Evolutionary conservation across 2,329 filamentous ascomycete species (phyloP), one percentile per base, ranked within the genome.

Genomic region (Aspergillus sp.): DNA sequence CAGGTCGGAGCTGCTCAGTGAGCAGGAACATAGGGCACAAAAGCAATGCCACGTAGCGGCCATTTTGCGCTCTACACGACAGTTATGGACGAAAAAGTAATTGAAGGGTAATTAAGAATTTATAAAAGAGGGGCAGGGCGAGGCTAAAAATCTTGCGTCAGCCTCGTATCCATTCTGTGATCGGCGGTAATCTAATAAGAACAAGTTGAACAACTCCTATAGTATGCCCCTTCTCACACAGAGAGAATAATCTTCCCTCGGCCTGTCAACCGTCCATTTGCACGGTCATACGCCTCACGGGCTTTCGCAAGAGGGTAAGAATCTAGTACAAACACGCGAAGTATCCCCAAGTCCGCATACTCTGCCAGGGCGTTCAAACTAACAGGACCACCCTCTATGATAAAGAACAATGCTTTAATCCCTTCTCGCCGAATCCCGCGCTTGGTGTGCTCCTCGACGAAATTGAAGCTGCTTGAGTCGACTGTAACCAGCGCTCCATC

Each of bases 401-500:
- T 56, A 15, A 63, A 63, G 3, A 61, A 61, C 9, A 48, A 45
- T 3, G 59, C 59, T 2, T 54, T 49, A 5, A 72, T 56, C 1
- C 52, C 50, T 19, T 62, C 56, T 45, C 60, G 66, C 2, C n/a
- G 27, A 4, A 68, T n/a, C 3, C 61, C 63, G 3, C 42, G 45
- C 46, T 61, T 59, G 22, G 40, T 17, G 57, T 72, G 68, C 49
- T 64, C 61, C 12, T 59, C 46, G 9, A 71, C 64, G 59, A 73
- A 72, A 33, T 67, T 49, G 41, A 59, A 71, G 34, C 67, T 70
- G 22, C 60, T 58, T 15, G 67, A 68, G 57, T 71, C 68, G n/a
- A 71, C 65, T 7, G 68, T 65, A 9, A 71, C 55, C 7, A 72
- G 46, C n/a, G 19, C 22, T 15, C 68, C 68, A 0, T 11, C 51